Percentiles rank a stretch among this genome's conserved stretches.
phyloP scores from a whole-genome alignment of 306 rosid genomes.

The Ochetophila trinervis region DNA sequence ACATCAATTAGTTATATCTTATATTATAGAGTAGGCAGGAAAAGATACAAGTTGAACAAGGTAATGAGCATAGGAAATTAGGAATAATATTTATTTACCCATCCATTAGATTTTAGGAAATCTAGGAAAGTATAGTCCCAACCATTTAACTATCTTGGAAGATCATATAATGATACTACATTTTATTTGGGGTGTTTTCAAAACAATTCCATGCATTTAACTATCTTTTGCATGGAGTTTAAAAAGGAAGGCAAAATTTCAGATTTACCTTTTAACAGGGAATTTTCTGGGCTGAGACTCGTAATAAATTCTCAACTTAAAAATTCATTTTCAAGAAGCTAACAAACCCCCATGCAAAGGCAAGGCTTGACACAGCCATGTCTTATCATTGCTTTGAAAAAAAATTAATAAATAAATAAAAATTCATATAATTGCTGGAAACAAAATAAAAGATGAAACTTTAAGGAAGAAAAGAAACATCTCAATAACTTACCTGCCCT shows the following conservation, averaged over 20 bases:
- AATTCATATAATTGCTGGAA: neutral
- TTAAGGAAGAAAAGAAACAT: neutral
- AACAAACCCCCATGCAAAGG: no score
- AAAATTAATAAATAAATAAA: no score
- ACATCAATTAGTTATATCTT: neutral
- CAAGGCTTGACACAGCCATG: no score
- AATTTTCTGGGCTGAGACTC: slow-evolving; percentile 1
- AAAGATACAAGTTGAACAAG: neutral
- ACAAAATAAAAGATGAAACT: neutral
- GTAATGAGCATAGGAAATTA: neutral
- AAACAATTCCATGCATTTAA: neutral
- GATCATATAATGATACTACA: neutral
- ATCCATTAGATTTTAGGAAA: slow-evolving; percentile 11
- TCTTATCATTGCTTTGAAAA: no score
- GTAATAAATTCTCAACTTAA: neutral
- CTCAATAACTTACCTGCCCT: slow-evolving; percentile 70
- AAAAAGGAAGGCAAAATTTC: neutral
- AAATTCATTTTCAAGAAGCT: slow-evolving; percentile 10
- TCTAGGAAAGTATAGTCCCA: neutral
- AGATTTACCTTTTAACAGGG: neutral
- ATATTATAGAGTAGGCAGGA: neutral
- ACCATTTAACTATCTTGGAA: neutral
- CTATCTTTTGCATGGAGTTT: no score
- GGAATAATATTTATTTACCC: no score
- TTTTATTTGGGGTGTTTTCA: neutral